phyloP scores from a whole-genome alignment of 1,139 yeast genomes.

The Yamadazyma trypodendri region DNA sequence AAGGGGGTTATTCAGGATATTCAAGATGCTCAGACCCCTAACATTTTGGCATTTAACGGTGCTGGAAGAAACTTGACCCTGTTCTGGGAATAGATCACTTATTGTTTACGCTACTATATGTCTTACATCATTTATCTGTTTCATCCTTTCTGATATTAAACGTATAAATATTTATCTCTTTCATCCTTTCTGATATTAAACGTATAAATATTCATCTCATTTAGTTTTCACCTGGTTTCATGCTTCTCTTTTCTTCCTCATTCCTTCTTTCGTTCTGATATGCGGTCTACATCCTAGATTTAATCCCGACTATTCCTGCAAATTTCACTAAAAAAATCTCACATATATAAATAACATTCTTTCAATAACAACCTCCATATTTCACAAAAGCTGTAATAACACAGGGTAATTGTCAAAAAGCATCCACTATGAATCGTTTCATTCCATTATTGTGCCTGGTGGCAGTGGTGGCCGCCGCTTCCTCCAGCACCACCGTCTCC shows the following conservation, averaged over 20 bases:
- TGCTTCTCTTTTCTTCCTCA: not conserved
- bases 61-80: slow-evolving; percentile 77
- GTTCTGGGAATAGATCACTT: slow-evolving; percentile 52
- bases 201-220: too few species aligned
- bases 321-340: not conserved
- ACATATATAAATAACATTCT: not conserved
- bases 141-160: too few species aligned
- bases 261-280: not conserved
- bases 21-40: slow-evolving; percentile 76
- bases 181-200: too few species aligned
- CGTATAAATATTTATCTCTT: too few species aligned
- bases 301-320: not conserved
- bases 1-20: slow-evolving; percentile 65
- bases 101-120: not conserved
- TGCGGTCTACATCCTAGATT: too few species aligned
- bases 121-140: too few species aligned
- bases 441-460: not conserved
- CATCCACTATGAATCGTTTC: too few species aligned
- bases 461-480: not conserved
- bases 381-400: too few species aligned
- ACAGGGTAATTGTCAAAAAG: too few species aligned
- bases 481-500: not conserved
- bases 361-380: too few species aligned
- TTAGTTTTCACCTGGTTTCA: too few species aligned
- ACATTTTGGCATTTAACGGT: slow-evolving; percentile 88